Evolutionary conservation across 2,329 filamentous ascomycete genomes (phyloP), one percentile per base, ranked within the genome.

Genomic region (Canariomyces notabilis): DNA sequence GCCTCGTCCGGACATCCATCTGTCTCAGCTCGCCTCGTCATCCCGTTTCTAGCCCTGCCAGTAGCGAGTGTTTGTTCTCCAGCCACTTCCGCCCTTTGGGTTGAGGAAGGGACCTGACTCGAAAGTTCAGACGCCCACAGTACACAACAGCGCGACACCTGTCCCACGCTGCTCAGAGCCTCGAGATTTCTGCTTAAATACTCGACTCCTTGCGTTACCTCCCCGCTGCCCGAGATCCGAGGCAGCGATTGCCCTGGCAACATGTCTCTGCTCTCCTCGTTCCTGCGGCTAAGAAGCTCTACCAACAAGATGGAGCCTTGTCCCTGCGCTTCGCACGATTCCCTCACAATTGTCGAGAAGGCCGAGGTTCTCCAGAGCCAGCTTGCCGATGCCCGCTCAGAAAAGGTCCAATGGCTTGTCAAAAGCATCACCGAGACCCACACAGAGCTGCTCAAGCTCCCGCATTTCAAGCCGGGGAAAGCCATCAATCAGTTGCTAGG

Each of bases 321-420:
- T 44, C 46, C 40, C 32, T 52, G 49, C 36, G 37, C 34, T 9
- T 53, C 53, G 4, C 46, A 52, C 37, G 49, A 56, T 21, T 53
- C 53, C 5, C 19, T 56, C 15, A 43, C 50, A 31, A 54, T 56
- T 12, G 43, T 56, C 42, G 55, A 57, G 29, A 57, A 57, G 37
- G 48, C 46, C 22, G 53, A 55, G 15, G 22, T 51, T 15, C 26
- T 53, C 26, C 41, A 21, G 11, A 49, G 35, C 37, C 48, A 56
- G 18, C 16, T 40, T 11, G 33, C 34, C 16, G 50, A 53, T 15
- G 32, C 42, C 12, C 46, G 42, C 14, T 31, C 45, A 12, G 21
- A 46, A 19, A 49, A 52, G 29, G 46, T 40, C 3, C 49, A 46
- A 12, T 33, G 9, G n/a, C 29, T 57, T 9, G 46, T 49, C n/a